Conservation (phyloP, 2,329 filamentous ascomycete genomes). For the Colletotrichum destructivum region DNA sequence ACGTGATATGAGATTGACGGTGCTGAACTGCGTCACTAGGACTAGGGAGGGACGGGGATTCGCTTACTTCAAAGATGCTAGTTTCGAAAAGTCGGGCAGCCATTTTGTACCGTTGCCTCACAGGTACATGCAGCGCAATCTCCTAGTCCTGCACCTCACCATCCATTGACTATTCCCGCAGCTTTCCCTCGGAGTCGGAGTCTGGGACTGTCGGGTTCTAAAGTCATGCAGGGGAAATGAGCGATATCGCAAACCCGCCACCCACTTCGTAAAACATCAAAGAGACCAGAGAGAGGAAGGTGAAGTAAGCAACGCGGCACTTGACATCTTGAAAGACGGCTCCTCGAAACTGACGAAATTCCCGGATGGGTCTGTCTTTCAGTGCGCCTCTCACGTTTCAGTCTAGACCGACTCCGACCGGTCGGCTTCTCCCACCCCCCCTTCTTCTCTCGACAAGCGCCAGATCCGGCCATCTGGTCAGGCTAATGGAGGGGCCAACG, state of each 20-base stretch:
- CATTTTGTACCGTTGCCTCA: constrained; percentile 23
- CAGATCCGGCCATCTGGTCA: constrained; percentile 37
- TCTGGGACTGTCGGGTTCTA: constrained; percentile 8
- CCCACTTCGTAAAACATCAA: not conserved
- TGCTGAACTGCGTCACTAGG: not conserved
- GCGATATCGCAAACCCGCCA: constrained; percentile 16
- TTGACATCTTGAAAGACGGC: constrained; percentile 16
- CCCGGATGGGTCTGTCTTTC: constrained; percentile 13
- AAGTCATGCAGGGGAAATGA: constrained; percentile 31
- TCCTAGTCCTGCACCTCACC: constrained; percentile 22
- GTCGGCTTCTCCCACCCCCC: not conserved
- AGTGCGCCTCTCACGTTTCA: constrained; percentile 31
- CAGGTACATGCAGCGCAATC: constrained; percentile 25
- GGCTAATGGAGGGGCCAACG: constrained; percentile 32
- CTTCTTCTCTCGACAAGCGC: constrained; percentile 10
- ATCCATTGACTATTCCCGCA: not conserved
- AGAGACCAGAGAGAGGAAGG: constrained; percentile 4
- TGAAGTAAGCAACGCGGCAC: not conserved
- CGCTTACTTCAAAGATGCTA: constrained; percentile 16
- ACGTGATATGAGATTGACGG: constrained; percentile 8
- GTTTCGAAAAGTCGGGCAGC: constrained; percentile 18
- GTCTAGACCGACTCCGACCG: constrained; percentile 17
- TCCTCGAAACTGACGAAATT: constrained; percentile 25
- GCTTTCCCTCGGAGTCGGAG: constrained; percentile 18
- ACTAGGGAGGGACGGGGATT: not conserved